Evolutionary conservation across 2,329 filamentous ascomycete species (phyloP).

Genomic region (Pseudogymnoascus sp.): DNA sequence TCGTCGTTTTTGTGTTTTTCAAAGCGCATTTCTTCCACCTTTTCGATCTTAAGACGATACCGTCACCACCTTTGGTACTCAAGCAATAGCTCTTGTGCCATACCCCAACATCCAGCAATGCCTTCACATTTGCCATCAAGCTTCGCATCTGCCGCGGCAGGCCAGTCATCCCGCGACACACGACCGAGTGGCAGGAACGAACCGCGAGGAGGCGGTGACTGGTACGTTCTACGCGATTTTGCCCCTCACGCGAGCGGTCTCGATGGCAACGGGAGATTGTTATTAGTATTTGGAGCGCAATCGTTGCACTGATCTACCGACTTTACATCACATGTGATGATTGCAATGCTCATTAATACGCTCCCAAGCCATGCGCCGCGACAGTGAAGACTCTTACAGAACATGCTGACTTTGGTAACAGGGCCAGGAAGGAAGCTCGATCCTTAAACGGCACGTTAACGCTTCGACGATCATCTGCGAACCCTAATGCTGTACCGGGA

Average conservation of each 20-base stretch:
- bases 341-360: background rate
- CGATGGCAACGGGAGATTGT: background rate
- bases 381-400: background rate
- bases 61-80: conserved; percentile 8
- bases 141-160: conserved; percentile 77
- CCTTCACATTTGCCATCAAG: conserved; percentile 72
- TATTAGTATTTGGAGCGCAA: background rate
- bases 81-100: conserved; percentile 5
- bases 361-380: conserved; percentile 2
- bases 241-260: background rate
- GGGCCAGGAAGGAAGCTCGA: conserved; percentile 52
- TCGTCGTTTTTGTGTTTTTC: conserved; percentile 6
- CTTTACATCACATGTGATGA: background rate
- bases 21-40: background rate
- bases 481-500: conserved; percentile 37
- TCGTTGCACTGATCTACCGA: background rate
- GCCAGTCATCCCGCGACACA: conserved; percentile 58
- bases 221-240: conserved; percentile 47
- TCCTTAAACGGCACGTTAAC: conserved; percentile 57
- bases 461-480: conserved; percentile 57
- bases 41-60: conserved; percentile 6
- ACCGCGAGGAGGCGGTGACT: conserved; percentile 59
- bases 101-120: conserved; percentile 37
- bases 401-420: conserved; percentile 24
- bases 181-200: conserved; percentile 52